Evolutionary conservation across 129 eudicot species (phyloP).

Genomic region (Centaurea solstitialis): DNA sequence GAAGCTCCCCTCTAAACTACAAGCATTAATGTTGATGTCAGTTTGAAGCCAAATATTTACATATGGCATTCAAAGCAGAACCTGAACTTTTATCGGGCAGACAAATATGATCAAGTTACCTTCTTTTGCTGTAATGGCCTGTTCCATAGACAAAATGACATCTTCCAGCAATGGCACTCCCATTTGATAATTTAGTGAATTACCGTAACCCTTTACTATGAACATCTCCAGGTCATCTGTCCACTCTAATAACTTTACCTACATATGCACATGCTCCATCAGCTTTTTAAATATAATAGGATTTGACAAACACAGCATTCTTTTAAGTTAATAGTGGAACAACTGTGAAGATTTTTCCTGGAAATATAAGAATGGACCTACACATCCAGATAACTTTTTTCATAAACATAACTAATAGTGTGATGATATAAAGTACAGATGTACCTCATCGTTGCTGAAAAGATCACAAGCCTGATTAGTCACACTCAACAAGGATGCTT

Average conservation of each 20-base stretch:
- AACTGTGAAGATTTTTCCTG: not conserved
- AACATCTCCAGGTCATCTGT: slow-evolving; percentile 93
- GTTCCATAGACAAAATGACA: slow-evolving; percentile 89
- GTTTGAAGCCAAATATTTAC: not conserved
- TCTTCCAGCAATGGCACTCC: slow-evolving; percentile 93
- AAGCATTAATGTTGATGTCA: not conserved
- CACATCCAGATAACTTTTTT: not conserved
- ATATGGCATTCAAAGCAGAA: not conserved
- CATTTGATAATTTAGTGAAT: slow-evolving; percentile 89
- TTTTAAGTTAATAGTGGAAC: not conserved
- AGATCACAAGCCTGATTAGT: slow-evolving; percentile 94
- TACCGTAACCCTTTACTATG: slow-evolving; percentile 89
- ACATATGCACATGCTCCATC: slow-evolving; percentile 19
- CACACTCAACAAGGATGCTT: slow-evolving; percentile 70
- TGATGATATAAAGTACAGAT: not conserved
- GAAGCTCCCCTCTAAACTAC: slow-evolving; percentile 1
- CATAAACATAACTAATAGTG: not conserved
- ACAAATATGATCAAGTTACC: slow-evolving; percentile 36
- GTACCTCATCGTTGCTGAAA: slow-evolving; percentile 83
- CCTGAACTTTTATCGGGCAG: not conserved
- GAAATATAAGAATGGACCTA: slow-evolving; percentile 3
- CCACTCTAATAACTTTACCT: slow-evolving; percentile 91
- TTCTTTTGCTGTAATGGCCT: slow-evolving; percentile 80
- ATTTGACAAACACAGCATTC: not conserved
- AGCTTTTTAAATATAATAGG: slow-evolving; percentile 1